Evolutionary conservation across 352 stramenopile species (phyloP), one percentile per base, ranked within the genome.

Genomic region (Saprolegnia diclina): DNA sequence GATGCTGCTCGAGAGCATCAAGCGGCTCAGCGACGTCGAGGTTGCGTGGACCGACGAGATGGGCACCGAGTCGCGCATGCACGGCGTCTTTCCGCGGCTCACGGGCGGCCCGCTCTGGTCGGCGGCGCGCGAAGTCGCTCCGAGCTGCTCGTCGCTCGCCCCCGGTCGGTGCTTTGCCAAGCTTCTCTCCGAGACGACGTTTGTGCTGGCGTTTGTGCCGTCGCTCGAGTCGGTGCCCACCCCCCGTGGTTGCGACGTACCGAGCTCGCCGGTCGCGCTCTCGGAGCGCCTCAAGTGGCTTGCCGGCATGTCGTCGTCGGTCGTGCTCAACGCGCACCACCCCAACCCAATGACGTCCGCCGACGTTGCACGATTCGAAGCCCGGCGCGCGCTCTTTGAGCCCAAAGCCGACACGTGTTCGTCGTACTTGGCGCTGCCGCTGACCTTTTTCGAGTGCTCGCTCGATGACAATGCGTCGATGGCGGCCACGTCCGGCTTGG

Each of bases 141-240:
- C 64, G 73, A 57, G 56, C 79, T 32, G 32, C 73, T 13, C n/a
- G 11, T 45, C 63, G 5, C 55, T 92, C n/a, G 91, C 81, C 64
- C 78, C 85, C 71, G 87, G 87, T 19, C 83, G 87, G n/a, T 95
- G 87, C 45, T 95, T 94, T 75, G 87, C 84, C 11, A 95, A 95
- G 71, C 65, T 92, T 24, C 73, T 93, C 26, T 78, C 76, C 13
- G 81, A 91, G 0, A 78, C 85, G 54, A 89, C 79, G 4, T 74
- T 95, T 24, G 73, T 95, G 0, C 64, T 95, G 3, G 83, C 83
- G 16, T 95, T 95, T 57, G 75, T 95, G 35, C 87, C 87, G 29
- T 80, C 82, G 0, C 64, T 92, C 29, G 79, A 90, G 44, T 82
- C 71, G 9, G 32, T 93, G 4, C 73, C 35, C 21, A 18, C n/a